A percentile compares a stretch with the other conserved stretches of the same genome.
Evolutionary conservation across 306 rosid genomes (phyloP).

Genomic region (Fragaria iinumae): DNA sequence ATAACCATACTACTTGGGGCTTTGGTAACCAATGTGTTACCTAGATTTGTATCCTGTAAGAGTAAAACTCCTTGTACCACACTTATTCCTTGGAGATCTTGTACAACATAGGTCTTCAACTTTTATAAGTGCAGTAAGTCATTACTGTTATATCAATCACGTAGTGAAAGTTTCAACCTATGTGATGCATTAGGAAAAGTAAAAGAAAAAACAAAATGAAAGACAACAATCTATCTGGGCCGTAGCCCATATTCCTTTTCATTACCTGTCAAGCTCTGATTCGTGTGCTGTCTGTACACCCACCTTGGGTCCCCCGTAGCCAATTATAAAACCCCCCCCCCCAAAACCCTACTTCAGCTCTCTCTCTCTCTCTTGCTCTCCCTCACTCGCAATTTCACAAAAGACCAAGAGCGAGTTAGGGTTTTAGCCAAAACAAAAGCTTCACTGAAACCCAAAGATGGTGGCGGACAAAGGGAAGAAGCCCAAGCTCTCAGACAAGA

Average conservation of each 20-base stretch:
- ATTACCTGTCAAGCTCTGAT: background rate
- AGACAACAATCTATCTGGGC: background rate
- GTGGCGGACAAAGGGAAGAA: slow-evolving; percentile 68
- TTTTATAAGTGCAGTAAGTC: too few relatives aligned
- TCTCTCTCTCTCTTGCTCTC: background rate
- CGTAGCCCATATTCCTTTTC: background rate
- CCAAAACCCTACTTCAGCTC: slow-evolving; percentile 60
- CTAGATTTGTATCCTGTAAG: background rate
- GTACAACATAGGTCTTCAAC: too few relatives aligned
- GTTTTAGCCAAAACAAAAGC: slow-evolving; percentile 42
- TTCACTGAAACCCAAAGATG: slow-evolving; percentile 40
- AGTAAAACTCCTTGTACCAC: background rate
- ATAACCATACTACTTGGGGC: background rate
- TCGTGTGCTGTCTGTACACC: background rate
- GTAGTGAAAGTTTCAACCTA: too few relatives aligned
- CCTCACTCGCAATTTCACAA: slow-evolving; percentile 1
- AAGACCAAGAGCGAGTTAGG: slow-evolving; percentile 38
- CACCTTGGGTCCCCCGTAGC: background rate
- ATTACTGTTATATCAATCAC: too few relatives aligned
- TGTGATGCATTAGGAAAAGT: too few relatives aligned
- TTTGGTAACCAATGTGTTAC: background rate
- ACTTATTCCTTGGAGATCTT: background rate
- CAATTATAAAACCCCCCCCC: slow-evolving; percentile 46
- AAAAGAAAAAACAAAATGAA: too few relatives aligned
- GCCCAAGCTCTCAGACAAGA: slow-evolving; percentile 47